A percentile compares a stretch with the other conserved stretches of the same genome.
These are phyloP conservation scores for Alternaria sp. DNA, from an alignment of 2,329 filamentous ascomycete genomes.

Conservation along the genomic window DNA sequence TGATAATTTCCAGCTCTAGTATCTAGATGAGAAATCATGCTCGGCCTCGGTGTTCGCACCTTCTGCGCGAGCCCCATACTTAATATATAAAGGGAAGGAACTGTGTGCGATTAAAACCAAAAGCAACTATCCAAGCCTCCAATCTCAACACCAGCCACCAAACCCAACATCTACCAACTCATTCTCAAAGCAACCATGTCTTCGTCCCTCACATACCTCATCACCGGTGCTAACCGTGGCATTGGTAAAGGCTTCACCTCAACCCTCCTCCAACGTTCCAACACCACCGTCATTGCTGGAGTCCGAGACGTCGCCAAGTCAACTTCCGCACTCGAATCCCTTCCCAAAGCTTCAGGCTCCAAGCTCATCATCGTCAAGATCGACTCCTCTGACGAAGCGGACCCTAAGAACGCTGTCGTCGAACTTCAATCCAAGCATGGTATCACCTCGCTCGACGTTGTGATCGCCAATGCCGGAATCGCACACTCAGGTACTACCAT, in stretches of 20 bases:
- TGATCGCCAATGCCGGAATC: slow-evolving; percentile 64
- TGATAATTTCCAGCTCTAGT: not conserved
- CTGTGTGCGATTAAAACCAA: not conserved
- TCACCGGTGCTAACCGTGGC: slow-evolving; percentile 14
- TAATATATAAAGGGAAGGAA: not conserved
- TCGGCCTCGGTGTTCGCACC: not conserved
- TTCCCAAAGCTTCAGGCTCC: slow-evolving; percentile 47
- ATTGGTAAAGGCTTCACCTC: slow-evolving; percentile 20
- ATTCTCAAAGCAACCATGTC: not conserved
- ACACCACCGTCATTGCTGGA: slow-evolving; percentile 29
- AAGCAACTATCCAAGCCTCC: not conserved
- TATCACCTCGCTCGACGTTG: slow-evolving; percentile 58
- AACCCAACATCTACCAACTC: not conserved
- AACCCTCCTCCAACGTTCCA: slow-evolving; percentile 19
- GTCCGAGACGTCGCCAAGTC: slow-evolving; percentile 18
- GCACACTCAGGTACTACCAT: slow-evolving; percentile 4
- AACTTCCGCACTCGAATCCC: slow-evolving; percentile 7
- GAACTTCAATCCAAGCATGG: slow-evolving; percentile 20
- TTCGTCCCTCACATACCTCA: not conserved
- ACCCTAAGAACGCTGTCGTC: slow-evolving; percentile 20
- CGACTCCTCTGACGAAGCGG: slow-evolving; percentile 13
- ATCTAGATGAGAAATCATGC: not conserved
- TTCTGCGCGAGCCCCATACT: not conserved
- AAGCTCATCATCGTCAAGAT: slow-evolving; percentile 28
- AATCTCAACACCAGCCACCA: not conserved